Base-by-base conservation (phyloP, 495 filamentous ascomycete genomes). In the Sabuloglossum arenarium region DNA sequence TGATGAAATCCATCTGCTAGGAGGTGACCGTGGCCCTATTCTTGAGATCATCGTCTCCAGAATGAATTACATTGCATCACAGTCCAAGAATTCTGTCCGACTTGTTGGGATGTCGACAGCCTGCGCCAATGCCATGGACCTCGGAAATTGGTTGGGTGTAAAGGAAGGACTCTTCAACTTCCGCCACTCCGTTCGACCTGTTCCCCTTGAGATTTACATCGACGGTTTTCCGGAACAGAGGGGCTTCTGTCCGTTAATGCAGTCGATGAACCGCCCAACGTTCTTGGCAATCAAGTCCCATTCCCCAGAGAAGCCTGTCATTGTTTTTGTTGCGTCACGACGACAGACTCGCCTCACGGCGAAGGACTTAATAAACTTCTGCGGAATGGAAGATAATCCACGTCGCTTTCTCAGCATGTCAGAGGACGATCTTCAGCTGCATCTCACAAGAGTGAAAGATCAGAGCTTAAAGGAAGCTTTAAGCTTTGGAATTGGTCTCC, bases 21-120 rank as follows among this genome's bases (percentile, higher is more conserved):
- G 93, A 30, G 89, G 93, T 57, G 91, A 97, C 65, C 80, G 91
- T 65, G 91, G 91, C 14, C 91, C 91, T 0, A 96, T 97, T 76
- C 74, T 99, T 16, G 91, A 99, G 71, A 99, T 99, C 61, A 99
- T 99, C 63, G 91, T 99, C 9, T 95, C 88, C 16, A 80, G 91
- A 61, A 99, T 97, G 91, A 97, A 97, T 62, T 99, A 97, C 65
- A 99, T 99, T 64, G 93, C 91, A 3, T 84, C 88, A 3, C 89
- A 95, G 61, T 84, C 80, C 25, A 88, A 94, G 66, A 83, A 82
- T 34, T 80, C 86, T 14, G 89, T 97, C 9, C 76, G 91, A 12
- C 72, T 99, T 14, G 80, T 99, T 64, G 91, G 91, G 23, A 97
- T 99, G 91, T 97, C 93, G 19, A 97, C 91, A 21, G 91, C 91